Evolutionary conservation across 2,329 filamentous ascomycete species (phyloP).

Genomic region (Diplodia seriata): DNA sequence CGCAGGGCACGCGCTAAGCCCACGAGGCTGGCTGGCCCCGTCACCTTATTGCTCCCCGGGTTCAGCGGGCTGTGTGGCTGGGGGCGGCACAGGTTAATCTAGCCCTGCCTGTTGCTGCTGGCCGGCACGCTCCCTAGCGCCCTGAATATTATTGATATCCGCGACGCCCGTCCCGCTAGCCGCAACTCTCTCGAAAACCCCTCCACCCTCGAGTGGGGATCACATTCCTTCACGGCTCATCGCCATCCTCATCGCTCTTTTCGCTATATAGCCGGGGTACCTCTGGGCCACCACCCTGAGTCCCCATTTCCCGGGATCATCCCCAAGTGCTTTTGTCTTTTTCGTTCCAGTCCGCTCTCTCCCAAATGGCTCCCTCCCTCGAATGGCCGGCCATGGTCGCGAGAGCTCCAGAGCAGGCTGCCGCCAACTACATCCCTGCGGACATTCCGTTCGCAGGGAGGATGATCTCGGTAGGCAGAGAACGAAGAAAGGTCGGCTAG

Average conservation of each 20-base stretch:
- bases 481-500: slow-evolving; percentile 31
- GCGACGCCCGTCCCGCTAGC: slow-evolving; percentile 8
- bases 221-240: neutral
- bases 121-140: too few species aligned
- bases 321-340: neutral
- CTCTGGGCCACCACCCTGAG: neutral
- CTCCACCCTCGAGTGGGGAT: neutral
- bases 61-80: neutral
- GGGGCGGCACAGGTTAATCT: neutral
- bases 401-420: neutral
- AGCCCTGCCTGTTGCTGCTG: too few species aligned
- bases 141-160: neutral
- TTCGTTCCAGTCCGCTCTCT: neutral
- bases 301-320: neutral
- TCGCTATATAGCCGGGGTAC: neutral
- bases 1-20: slow-evolving; percentile 8
- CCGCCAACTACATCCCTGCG: slow-evolving; percentile 31
- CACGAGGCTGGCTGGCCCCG: neutral
- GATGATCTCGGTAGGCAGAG: slow-evolving; percentile 38
- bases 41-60: slow-evolving; percentile 3
- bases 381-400: slow-evolving; percentile 10
- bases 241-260: neutral
- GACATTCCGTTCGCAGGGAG: slow-evolving; percentile 38
- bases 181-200: neutral
- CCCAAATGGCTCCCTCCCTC: neutral